Percentiles rank a stretch among this genome's conserved stretches.
These are phyloP conservation scores for Aspergillus unguis DNA, from an alignment of 2,329 filamentous ascomycete genomes.

Conservation along the genomic window DNA sequence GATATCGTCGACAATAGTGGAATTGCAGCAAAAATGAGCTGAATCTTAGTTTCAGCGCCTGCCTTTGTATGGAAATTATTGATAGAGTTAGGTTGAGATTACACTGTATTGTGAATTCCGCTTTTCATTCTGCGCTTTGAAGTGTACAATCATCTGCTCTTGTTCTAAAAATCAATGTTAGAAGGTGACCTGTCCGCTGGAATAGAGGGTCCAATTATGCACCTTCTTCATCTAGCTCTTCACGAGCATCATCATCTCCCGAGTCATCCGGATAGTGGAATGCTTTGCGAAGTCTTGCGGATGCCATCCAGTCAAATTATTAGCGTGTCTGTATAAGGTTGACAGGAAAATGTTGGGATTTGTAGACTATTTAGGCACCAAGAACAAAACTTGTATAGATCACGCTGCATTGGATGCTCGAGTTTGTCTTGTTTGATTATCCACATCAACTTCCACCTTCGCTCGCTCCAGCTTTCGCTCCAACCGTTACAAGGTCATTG, in stretches of 20 bases:
- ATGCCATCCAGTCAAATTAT: constrained; percentile 40
- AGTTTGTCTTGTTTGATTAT: constrained; percentile 21
- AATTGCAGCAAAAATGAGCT: constrained; percentile 36
- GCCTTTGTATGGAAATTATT: background rate
- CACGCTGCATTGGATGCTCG: constrained; percentile 1
- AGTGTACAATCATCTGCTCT: constrained; percentile 38
- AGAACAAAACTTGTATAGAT: background rate
- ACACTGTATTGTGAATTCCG: constrained; percentile 43
- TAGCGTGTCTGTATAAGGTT: background rate
- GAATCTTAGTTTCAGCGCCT: constrained; percentile 10
- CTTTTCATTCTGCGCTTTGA: constrained; percentile 37
- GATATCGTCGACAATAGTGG: constrained; percentile 31
- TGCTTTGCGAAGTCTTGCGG: constrained; percentile 67
- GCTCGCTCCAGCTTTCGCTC: constrained; percentile 7
- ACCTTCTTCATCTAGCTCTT: constrained; percentile 75
- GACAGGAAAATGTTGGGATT: background rate
- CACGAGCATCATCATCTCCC: constrained; percentile 52
- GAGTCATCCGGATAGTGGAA: constrained; percentile 71
- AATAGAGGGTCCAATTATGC: constrained; percentile 10
- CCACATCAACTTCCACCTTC: background rate
- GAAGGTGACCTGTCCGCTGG: background rate
- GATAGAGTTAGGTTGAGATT: constrained; percentile 13
- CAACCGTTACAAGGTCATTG: background rate
- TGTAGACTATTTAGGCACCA: background rate
- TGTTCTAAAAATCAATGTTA: constrained; percentile 34